Evolutionary conservation across 2,329 filamentous ascomycete species (phyloP).

Genomic region (Phaeosphaeria sp.): DNA sequence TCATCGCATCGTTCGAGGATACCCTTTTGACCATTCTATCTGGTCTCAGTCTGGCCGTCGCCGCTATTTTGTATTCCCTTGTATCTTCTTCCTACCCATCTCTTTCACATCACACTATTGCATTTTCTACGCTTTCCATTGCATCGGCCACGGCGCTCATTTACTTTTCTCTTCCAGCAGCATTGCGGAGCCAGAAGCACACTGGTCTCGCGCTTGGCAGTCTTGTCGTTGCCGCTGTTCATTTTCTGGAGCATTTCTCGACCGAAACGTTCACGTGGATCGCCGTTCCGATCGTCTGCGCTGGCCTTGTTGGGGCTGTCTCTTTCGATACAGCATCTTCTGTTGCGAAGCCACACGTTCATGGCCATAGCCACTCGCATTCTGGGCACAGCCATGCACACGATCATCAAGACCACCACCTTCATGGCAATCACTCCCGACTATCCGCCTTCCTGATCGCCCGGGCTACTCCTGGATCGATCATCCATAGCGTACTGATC

Average conservation of each 20-base stretch:
- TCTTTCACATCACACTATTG: slow-evolving; percentile 41
- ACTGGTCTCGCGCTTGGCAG: slow-evolving; percentile 41
- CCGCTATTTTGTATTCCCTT: slow-evolving; percentile 47
- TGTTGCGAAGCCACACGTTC: slow-evolving; percentile 35
- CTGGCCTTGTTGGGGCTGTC: slow-evolving; percentile 48
- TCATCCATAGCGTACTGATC: slow-evolving; percentile 83
- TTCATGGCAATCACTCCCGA: slow-evolving; percentile 64
- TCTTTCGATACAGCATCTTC: slow-evolving; percentile 48
- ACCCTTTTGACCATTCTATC: slow-evolving; percentile 52
- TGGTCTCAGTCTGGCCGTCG: slow-evolving; percentile 46
- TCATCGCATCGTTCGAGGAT: slow-evolving; percentile 50
- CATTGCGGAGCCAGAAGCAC: slow-evolving; percentile 49
- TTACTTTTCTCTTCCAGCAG: slow-evolving; percentile 51
- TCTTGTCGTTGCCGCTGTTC: slow-evolving; percentile 30
- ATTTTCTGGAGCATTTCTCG: slow-evolving; percentile 29
- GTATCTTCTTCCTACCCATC: slow-evolving; percentile 42
- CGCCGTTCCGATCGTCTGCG: slow-evolving; percentile 30
- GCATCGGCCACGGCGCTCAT: slow-evolving; percentile 52
- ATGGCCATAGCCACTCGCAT: slow-evolving; percentile 37
- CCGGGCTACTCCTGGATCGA: slow-evolving; percentile 72
- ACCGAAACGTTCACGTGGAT: slow-evolving; percentile 18
- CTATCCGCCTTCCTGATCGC: slow-evolving; percentile 78
- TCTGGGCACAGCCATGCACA: slow-evolving; percentile 33
- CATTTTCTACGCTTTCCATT: slow-evolving; percentile 51
- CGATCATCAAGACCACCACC: slow-evolving; percentile 40